These are phyloP conservation scores for Leccinellum luteum DNA, from an alignment of 768 basidiomycete genomes.

Conservation along the genomic window DNA sequence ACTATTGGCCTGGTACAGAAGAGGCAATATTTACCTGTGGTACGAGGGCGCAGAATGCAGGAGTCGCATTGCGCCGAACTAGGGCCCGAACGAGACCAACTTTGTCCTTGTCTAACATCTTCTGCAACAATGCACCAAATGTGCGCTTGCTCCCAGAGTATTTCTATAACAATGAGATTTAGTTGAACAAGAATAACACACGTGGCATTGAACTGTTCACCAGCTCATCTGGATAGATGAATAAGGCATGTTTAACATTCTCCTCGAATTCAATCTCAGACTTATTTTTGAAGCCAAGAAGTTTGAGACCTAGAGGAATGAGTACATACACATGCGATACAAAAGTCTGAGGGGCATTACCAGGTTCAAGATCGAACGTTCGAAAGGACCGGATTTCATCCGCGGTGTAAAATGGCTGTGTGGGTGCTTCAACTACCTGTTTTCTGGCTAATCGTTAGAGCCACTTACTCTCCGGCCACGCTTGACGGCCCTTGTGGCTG, in stretches of 20 bases:
- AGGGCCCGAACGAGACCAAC: slow-evolving; percentile 77
- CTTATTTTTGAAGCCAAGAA: slow-evolving; percentile 87
- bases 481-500: slow-evolving; percentile 44
- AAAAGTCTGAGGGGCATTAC: slow-evolving; percentile 36
- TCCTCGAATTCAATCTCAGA: slow-evolving; percentile 76
- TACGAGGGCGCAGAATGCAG: slow-evolving; percentile 78
- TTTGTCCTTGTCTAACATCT: slow-evolving; percentile 77
- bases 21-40: slow-evolving; percentile 63
- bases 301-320: slow-evolving; percentile 62
- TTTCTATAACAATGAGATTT: slow-evolving; percentile 36
- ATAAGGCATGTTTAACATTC: slow-evolving; percentile 87
- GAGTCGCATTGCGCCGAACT: slow-evolving; percentile 67
- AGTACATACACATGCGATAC: background rate
- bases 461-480: slow-evolving; percentile 47
- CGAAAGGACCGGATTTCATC: slow-evolving; percentile 82
- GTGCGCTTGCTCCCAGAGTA: slow-evolving; percentile 92
- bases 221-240: slow-evolving; percentile 90
- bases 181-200: background rate
- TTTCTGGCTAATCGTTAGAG: background rate
- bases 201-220: slow-evolving; percentile 39
- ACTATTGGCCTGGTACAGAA: background rate
- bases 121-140: slow-evolving; percentile 81
- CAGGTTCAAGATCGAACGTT: slow-evolving; percentile 74
- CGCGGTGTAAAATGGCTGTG: slow-evolving; percentile 78
- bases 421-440: slow-evolving; percentile 1